Conservation (phyloP, 176 grass and related monocot genomes). For the Zoysia pacifica region DNA sequence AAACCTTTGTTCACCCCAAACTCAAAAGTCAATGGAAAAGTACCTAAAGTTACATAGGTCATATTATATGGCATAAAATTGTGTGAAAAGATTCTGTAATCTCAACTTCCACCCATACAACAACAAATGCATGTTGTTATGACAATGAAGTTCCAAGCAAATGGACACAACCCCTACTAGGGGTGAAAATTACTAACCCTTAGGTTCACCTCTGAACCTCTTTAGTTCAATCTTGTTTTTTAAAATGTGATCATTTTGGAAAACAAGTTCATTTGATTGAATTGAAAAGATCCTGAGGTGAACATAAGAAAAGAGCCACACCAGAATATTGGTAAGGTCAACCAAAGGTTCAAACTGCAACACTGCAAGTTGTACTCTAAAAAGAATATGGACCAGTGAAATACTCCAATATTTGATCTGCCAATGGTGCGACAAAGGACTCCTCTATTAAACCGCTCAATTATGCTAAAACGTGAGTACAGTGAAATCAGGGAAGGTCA, state of each 20-base stretch:
- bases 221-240: no score
- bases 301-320: no score
- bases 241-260: no score
- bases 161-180: background rate
- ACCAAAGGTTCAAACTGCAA: no score
- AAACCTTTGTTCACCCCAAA: no score
- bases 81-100: background rate
- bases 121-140: background rate
- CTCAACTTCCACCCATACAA: background rate
- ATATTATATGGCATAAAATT: background rate
- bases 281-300: no score
- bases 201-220: no score
- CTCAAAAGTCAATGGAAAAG: background rate
- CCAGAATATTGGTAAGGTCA: no score
- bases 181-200: no score
- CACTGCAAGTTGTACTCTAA: no score
- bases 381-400: background rate
- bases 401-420: background rate
- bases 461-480: background rate
- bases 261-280: no score
- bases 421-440: background rate
- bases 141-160: background rate
- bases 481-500: background rate
- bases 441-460: background rate
- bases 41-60: background rate